Base-by-base conservation (phyloP, 2,329 filamentous ascomycete genomes). In the Fusarium sp. region DNA sequence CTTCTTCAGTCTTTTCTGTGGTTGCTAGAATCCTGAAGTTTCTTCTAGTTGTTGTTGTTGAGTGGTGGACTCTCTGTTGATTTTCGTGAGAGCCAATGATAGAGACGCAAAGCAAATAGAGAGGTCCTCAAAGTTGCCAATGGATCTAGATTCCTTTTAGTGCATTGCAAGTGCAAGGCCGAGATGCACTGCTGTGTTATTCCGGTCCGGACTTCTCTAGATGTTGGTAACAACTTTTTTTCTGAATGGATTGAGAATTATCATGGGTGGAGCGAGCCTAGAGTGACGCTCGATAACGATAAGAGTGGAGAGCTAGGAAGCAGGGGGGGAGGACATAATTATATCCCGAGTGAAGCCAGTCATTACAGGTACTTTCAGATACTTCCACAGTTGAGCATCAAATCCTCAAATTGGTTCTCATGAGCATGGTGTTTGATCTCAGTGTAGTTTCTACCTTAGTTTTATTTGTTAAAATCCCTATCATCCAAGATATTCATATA, bases 201-300 rank as follows among this genome's bases (percentile, higher is more conserved):
- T 65, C 50, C 66, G 53, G 60, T 49, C 57, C 59, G 57, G 57
- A 58, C 55, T 57, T 66, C 56, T 53, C 58, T 49, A 37, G 59
- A 57, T 63, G 64, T 56, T 45, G 37, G 55, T 60, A 45, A 47
- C 56, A 62, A 67, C 63, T 71, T 72, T 72, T 72, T 72, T 71
- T 67, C 63, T 60, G 25, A 48, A 53, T 55, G 62, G 65, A 65
- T 60, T 42, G 59, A 63, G 42, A 51, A 59, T 68, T 62, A 67
- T 69, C 70, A 36, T 38, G 35, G 57, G 60, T 67, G 58, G 54
- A 57, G 49, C 64, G 54, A 57, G 49, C 64, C 52, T 39, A 25
- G 54, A 52, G 19, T 68, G 50, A 54, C 54, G 53, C 23, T 13
- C 32, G 63, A 58, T 60, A 48, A 51, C 36, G 61, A 67, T 67